Evolutionary conservation across 1,139 yeast species (phyloP).

Genomic region (Geotrichum reessii): DNA sequence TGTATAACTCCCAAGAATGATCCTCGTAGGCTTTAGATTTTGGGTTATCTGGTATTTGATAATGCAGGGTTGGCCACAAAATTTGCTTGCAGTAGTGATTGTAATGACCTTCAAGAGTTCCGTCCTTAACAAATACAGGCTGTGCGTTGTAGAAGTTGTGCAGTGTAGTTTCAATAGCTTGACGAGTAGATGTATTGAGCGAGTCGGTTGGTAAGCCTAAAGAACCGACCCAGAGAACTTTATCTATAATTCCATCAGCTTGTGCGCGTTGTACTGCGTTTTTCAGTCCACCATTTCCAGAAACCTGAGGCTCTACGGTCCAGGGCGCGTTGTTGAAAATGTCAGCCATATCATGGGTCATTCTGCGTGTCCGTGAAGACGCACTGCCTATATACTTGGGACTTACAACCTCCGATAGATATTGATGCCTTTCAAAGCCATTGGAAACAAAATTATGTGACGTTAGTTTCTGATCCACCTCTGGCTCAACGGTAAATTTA

Average conservation of each 20-base stretch:
- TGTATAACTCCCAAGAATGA: conserved; percentile 87
- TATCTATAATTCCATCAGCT: conserved; percentile 43
- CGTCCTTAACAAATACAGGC: conserved; percentile 69
- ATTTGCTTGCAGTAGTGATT: conserved; percentile 87
- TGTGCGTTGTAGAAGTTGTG: conserved; percentile 49
- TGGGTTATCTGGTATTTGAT: conserved; percentile 93
- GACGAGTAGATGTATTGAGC: conserved; percentile 47
- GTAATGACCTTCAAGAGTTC: conserved; percentile 83
- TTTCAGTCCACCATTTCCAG: conserved; percentile 83
- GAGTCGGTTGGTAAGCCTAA: conserved; percentile 87
- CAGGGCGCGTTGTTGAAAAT: conserved; percentile 72
- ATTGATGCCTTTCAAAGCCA: not conserved
- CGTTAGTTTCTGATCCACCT: not conserved
- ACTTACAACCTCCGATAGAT: not conserved
- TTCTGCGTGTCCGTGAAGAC: conserved; percentile 1
- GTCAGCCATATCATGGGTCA: conserved; percentile 16
- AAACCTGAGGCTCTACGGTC: conserved; percentile 60
- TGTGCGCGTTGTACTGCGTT: conserved; percentile 73
- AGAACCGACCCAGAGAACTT: conserved; percentile 78
- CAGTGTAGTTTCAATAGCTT: conserved; percentile 35
- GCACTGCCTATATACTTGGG: not conserved
- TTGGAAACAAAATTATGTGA: not conserved
- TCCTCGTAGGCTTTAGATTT: conserved; percentile 92
- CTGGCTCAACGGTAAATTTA: not conserved
- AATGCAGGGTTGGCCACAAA: conserved; percentile 94